Percentiles rank a stretch among this genome's conserved stretches.
These are phyloP conservation scores for Cladosporium sphaerospermum DNA, from an alignment of 2,329 filamentous ascomycete genomes.

Conservation along the genomic window DNA sequence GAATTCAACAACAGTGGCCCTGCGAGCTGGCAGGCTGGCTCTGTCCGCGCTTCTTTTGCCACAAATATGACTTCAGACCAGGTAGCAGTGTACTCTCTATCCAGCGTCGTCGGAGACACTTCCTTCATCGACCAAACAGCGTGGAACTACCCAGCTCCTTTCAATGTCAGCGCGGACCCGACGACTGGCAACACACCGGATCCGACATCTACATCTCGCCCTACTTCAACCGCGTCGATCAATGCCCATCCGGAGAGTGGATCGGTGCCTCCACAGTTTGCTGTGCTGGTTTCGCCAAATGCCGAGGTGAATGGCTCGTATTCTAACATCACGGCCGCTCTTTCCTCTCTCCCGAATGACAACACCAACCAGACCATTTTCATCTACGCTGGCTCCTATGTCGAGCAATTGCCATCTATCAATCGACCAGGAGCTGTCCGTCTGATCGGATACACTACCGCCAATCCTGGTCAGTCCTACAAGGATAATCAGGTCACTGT, in stretches of 20 bases:
- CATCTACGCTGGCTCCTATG: slow-evolving; percentile 38
- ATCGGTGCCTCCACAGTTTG: slow-evolving; percentile 35
- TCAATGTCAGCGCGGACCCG: slow-evolving; percentile 19
- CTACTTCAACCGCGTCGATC: slow-evolving; percentile 27
- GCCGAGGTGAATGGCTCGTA: slow-evolving; percentile 28
- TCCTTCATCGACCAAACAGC: slow-evolving; percentile 39
- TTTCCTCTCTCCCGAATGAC: slow-evolving; percentile 32
- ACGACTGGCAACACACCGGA: slow-evolving; percentile 14
- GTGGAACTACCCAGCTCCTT: slow-evolving; percentile 35
- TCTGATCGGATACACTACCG: slow-evolving; percentile 31
- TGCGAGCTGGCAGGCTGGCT: slow-evolving; percentile 45
- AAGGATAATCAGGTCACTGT: slow-evolving; percentile 35
- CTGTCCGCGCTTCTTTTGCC: slow-evolving; percentile 45
- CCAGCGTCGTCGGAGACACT: slow-evolving; percentile 36
- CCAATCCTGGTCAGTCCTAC: slow-evolving; percentile 30
- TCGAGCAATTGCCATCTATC: slow-evolving; percentile 36
- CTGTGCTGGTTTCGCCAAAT: slow-evolving; percentile 38
- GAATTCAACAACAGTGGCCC: slow-evolving; percentile 55
- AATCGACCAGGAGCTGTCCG: slow-evolving; percentile 36
- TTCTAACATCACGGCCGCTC: slow-evolving; percentile 31
- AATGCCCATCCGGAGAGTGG: slow-evolving; percentile 38
- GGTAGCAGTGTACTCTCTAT: slow-evolving; percentile 32
- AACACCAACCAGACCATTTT: slow-evolving; percentile 34
- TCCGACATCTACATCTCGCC: slow-evolving; percentile 20
- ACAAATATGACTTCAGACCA: slow-evolving; percentile 33